Base-by-base conservation (phyloP, 2,329 filamentous ascomycete species). In the Fusarium papillatum region DNA sequence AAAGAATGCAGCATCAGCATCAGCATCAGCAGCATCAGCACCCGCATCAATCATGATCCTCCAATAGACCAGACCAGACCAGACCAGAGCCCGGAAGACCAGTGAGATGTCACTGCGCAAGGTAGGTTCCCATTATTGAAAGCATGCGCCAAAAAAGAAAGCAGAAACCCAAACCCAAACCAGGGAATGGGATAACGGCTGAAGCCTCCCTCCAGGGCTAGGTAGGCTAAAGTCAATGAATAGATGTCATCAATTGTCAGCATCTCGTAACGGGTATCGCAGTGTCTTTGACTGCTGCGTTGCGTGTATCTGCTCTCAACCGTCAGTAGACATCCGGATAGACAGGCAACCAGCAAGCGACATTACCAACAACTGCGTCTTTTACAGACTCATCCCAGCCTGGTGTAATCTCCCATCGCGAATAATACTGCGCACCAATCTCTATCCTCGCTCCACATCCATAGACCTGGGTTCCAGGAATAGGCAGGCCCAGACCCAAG, bases 101-200 rank as follows among this genome's bases (percentile, higher is more conserved):
- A 73, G 38, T 36, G 36, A 74, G 48, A 76, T 76, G 73, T 76
- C 73, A 76, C 71, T 57, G 64, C 65, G 50, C 73, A 76, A 70
- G 73, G 73, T 64, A 55, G 50, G 50, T 55, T 55, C 50, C 24
- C 17, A 31, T 55, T 71, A 65, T 73, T 66, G 64, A 60, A 39
- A 71, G 24, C 64, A 43, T 65, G 67, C 50, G 61, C 48, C 71
- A 46, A 65, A 71, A 74, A 71, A 72, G 38, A 61, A 38, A 59
- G 34, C 31, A 59, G 55, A 59, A 59, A 59, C 55, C 55, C 55
- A 59, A 48, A 75, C 69, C 70, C 60, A 71, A 76, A 66, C 64
- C 66, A 73, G 70, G 39, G 62, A 66, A 64, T 59, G 55, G 66
- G 48, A 60, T 34, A 76, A 76, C 64, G 73, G 73, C 73, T 68